phyloP scores from a whole-genome alignment of 2,329 filamentous ascomycete genomes.

The Apiospora rasikravindrae region DNA sequence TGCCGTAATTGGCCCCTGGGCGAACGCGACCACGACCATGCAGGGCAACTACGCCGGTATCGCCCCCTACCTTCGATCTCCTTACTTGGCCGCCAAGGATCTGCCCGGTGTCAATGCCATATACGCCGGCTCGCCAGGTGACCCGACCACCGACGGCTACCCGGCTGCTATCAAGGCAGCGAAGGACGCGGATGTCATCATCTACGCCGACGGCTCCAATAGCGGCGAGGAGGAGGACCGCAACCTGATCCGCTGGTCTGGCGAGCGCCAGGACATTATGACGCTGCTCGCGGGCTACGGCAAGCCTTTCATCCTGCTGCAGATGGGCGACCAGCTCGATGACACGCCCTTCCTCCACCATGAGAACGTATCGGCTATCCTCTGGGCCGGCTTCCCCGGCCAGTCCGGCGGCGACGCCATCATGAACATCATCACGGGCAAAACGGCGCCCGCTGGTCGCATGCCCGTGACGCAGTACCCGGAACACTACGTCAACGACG shows the following conservation, averaged over 20 bases:
- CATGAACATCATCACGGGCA: constrained; percentile 53
- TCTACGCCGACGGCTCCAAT: constrained; percentile 59
- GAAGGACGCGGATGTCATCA: constrained; percentile 52
- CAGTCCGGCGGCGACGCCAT: constrained; percentile 57
- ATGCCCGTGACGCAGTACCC: constrained; percentile 56
- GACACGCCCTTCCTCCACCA: constrained; percentile 48
- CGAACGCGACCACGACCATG: constrained; percentile 34
- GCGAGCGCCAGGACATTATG: constrained; percentile 56
- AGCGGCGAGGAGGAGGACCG: constrained; percentile 59
- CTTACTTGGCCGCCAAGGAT: constrained; percentile 56
- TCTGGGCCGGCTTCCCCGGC: constrained; percentile 59
- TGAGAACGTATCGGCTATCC: constrained; percentile 48
- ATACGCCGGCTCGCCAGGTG: constrained; percentile 40
- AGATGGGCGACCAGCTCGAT: constrained; percentile 56
- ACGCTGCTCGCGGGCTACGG: constrained; percentile 39
- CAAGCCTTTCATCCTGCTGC: constrained; percentile 57
- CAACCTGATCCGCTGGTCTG: constrained; percentile 54
- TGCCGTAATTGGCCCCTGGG: constrained; percentile 33
- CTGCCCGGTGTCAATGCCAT: constrained; percentile 53
- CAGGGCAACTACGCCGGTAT: constrained; percentile 51
- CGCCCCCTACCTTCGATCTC: constrained; percentile 60
- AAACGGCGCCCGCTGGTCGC: constrained; percentile 50
- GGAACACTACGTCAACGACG: constrained; percentile 46
- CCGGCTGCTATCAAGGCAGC: constrained; percentile 44
- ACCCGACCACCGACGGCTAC: constrained; percentile 38